phyloP scores from a whole-genome alignment of 2,329 filamentous ascomycete genomes.

The Colletotrichum scovillei region DNA sequence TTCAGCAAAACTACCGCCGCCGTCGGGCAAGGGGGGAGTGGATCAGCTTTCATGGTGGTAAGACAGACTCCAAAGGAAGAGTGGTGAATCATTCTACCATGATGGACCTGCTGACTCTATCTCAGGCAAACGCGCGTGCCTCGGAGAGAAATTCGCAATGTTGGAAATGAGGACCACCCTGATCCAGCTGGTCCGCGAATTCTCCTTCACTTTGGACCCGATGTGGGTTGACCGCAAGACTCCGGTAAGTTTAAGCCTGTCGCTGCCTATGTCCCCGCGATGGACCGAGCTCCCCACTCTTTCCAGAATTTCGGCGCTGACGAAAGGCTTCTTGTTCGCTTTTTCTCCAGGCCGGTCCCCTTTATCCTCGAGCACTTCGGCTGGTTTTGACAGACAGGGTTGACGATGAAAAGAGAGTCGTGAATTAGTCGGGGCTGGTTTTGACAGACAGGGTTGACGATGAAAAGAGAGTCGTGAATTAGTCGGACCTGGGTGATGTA shows the following conservation, averaged over 20 bases:
- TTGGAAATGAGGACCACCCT: slow-evolving; percentile 49
- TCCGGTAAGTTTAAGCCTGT: slow-evolving; percentile 41
- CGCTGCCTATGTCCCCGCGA: neutral
- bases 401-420: neutral
- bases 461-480: neutral
- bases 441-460: slow-evolving; percentile 18
- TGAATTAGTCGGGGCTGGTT: slow-evolving; percentile 11
- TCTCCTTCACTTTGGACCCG: slow-evolving; percentile 46
- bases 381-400: slow-evolving; percentile 25
- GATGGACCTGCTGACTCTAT: neutral
- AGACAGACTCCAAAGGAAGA: neutral
- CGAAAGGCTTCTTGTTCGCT: neutral
- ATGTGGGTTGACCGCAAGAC: slow-evolving; percentile 46
- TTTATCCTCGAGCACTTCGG: slow-evolving; percentile 27
- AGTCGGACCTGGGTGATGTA: neutral
- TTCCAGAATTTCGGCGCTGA: slow-evolving; percentile 16
- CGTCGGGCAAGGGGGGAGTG: slow-evolving; percentile 50
- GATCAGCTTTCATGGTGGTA: slow-evolving; percentile 54
- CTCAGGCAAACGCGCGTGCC: slow-evolving; percentile 46
- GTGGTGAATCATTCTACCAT: neutral
- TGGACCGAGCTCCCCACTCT: neutral
- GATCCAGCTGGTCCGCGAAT: slow-evolving; percentile 42
- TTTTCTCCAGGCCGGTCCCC: slow-evolving; percentile 25
- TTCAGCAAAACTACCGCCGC: slow-evolving; percentile 47
- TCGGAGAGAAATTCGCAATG: slow-evolving; percentile 54